Percentiles rank a stretch among this genome's conserved stretches.
phyloP scores from a whole-genome alignment of 2,329 filamentous ascomycete genomes.

The Cordyceps pruinosa region DNA sequence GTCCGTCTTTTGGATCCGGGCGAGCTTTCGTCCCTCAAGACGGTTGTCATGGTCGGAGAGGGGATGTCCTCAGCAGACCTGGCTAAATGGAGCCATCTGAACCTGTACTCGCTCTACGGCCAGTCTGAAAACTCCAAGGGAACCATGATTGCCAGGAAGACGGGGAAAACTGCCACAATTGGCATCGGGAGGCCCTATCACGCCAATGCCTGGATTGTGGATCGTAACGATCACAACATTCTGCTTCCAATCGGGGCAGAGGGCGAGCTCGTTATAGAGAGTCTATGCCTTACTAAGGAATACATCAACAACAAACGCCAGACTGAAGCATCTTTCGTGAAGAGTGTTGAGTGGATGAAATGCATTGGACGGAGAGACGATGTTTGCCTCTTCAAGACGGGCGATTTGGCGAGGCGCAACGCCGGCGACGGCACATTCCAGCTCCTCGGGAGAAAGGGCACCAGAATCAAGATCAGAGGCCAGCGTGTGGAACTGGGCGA shows the following conservation, averaged over 20 bases:
- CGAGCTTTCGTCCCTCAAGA: neutral
- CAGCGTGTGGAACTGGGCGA: constrained; percentile 2
- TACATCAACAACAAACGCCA: neutral
- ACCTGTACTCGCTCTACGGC: constrained; percentile 4
- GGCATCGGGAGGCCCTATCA: neutral
- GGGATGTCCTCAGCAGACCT: neutral
- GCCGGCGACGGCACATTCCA: constrained; percentile 1
- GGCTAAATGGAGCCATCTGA: constrained; percentile 1
- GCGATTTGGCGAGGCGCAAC: neutral
- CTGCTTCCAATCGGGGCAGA: neutral
- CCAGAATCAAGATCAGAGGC: constrained; percentile 1
- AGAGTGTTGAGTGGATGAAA: neutral
- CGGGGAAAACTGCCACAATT: neutral
- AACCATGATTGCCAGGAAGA: neutral
- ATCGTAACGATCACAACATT: neutral
- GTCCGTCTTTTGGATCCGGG: neutral
- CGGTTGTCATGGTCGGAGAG: constrained; percentile 3
- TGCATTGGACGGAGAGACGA: neutral
- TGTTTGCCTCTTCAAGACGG: neutral
- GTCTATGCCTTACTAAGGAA: neutral
- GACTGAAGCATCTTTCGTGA: neutral
- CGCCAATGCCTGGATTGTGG: constrained; percentile 4
- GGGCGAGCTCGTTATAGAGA: neutral
- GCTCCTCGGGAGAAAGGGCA: constrained; percentile 2
- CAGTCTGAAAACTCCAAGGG: constrained; percentile 4